Evolutionary conservation across 2,329 filamentous ascomycete genomes (phyloP).

Genomic region (Fusarium nisikadoi): DNA sequence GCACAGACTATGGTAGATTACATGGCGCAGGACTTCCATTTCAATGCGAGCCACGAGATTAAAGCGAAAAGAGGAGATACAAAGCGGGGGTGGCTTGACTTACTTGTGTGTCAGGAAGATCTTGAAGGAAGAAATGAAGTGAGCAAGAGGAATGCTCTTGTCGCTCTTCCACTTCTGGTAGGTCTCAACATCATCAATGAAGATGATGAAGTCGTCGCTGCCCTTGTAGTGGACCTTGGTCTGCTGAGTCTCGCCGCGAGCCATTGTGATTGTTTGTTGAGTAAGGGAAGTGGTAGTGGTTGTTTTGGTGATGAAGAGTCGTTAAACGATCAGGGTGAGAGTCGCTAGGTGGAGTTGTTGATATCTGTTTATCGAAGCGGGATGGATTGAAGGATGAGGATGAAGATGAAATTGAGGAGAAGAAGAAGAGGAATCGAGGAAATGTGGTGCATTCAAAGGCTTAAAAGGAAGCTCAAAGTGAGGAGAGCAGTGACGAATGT

Average conservation of each 20-base stretch:
- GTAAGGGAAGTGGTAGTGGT: slow-evolving; percentile 20
- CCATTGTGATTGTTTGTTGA: slow-evolving; percentile 61
- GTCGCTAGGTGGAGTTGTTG: not conserved
- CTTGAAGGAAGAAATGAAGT: slow-evolving; percentile 90
- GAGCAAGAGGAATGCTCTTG: slow-evolving; percentile 79
- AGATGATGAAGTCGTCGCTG: slow-evolving; percentile 69
- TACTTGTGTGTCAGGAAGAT: slow-evolving; percentile 92
- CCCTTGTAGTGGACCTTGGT: slow-evolving; percentile 91
- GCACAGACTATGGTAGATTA: not conserved
- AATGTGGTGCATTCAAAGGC: slow-evolving; percentile 17
- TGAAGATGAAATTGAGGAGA: slow-evolving; percentile 24
- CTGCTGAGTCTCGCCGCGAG: slow-evolving; percentile 75
- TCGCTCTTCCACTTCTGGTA: slow-evolving; percentile 87
- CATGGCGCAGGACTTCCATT: not conserved
- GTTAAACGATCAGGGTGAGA: slow-evolving; percentile 6
- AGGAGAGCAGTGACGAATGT: slow-evolving; percentile 34
- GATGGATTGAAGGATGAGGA: slow-evolving; percentile 24
- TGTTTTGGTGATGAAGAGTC: slow-evolving; percentile 24
- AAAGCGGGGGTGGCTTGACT: slow-evolving; percentile 52
- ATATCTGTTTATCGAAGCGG: not conserved
- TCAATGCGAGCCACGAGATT: not conserved
- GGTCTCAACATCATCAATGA: slow-evolving; percentile 67
- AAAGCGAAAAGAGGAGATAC: not conserved
- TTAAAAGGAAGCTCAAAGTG: slow-evolving; percentile 42
- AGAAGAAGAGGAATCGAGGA: slow-evolving; percentile 16